Base-by-base conservation (phyloP, 108 stramenopile species). In the Hondaea fermentalgiana region DNA sequence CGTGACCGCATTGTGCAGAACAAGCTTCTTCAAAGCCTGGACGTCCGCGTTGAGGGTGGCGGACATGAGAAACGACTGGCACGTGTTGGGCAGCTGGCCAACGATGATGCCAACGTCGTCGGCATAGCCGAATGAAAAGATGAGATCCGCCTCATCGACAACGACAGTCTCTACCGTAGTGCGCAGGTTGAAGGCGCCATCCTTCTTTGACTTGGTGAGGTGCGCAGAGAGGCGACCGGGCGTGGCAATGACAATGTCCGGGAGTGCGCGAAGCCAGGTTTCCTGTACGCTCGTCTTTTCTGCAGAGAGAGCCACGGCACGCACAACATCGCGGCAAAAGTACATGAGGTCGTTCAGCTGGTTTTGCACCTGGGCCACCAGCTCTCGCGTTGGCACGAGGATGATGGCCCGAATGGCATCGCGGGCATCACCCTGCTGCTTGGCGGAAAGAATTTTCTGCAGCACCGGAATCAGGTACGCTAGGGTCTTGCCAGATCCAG, bases 101-200 rank as follows among this genome's bases (percentile, higher is more conserved):
- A 95, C 94, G 57, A 98, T 96, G 90, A 92, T 93, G 6, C 95
- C 90, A 89, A 99, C 92, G 88, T 98, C 98, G 60, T 96, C 94
- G n/a, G 93, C 92, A 92, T 98, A 98, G 16, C 99, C 97, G 92
- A 58, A 98, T 4, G 97, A 97, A 14, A 99, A 93, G 59, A 99
- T 97, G 72, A 98, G 93, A 93, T 99, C 99, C 23, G 99, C 98
- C 91, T 99, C 99, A 92, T 99, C 99, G 44, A 99, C 95, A 5
- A 98, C 98, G 58, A 98, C 87, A 8, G 96, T 96, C 89, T 97
- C 95, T 45, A 96, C 93, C 93, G 23, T 96, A 95, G 14, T 95
- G 95, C 5, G 95, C 94, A 44, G 96, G 95, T 44, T 96, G 88
- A 25, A 96, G 92, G 88, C 95, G 94, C 25, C 93, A 89, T 91